Conservation (phyloP, 1,284 basidiomycete species). For the Apiotrichum mycotoxinovorans region DNA sequence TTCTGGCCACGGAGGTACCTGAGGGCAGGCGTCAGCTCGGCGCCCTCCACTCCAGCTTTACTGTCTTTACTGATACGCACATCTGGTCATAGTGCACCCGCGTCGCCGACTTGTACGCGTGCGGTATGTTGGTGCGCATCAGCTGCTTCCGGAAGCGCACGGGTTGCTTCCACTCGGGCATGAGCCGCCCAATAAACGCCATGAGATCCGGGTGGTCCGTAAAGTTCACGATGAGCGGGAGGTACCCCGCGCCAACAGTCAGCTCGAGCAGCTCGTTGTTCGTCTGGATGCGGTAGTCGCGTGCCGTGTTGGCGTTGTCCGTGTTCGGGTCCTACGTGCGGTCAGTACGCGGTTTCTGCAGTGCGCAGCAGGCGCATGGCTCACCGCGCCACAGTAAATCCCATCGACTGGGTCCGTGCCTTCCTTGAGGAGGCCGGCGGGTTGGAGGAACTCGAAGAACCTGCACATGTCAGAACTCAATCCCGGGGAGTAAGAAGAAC, state of each 20-base stretch:
- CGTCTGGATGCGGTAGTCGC: constrained; percentile 5
- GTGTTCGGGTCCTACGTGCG: not conserved
- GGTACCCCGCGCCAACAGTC: not conserved
- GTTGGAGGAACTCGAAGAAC: constrained; percentile 15
- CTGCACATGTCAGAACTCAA: not conserved
- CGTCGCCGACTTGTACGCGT: constrained; percentile 10
- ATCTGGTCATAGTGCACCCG: constrained; percentile 21
- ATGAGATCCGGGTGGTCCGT: constrained; percentile 6
- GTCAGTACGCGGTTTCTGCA: not conserved
- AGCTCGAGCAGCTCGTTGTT: constrained; percentile 11
- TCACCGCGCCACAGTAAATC: constrained; percentile 13
- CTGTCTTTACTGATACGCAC: constrained; percentile 3
- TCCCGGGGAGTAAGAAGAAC: not conserved
- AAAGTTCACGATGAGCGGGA: constrained; percentile 12
- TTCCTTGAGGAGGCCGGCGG: constrained; percentile 9
- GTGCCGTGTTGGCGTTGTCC: not conserved
- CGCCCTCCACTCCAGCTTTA: not conserved
- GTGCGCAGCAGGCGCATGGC: not conserved
- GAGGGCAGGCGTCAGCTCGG: not conserved
- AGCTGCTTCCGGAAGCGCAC: constrained; percentile 14
- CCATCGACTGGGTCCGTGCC: constrained; percentile 12
- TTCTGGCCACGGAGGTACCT: constrained; percentile 12
- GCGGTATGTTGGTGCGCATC: constrained; percentile 18
- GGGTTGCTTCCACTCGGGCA: constrained; percentile 15
- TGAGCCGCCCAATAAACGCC: constrained; percentile 5